Conservation (phyloP, 2,329 filamentous ascomycete genomes). For the Coccinonectria pachysandricola region DNA sequence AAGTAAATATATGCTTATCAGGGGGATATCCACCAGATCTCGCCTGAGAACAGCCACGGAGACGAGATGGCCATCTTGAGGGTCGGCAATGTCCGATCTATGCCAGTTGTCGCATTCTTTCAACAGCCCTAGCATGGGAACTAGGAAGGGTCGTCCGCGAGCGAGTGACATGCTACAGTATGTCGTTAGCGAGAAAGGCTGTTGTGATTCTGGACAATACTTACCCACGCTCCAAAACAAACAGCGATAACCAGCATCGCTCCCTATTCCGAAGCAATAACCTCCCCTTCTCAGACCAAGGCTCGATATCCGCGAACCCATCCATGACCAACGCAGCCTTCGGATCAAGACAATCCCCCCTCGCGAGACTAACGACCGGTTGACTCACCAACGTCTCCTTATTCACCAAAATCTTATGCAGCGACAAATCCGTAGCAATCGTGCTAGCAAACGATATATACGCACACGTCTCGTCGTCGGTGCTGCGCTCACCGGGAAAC, state of each 20-base stretch:
- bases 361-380: constrained; percentile 39
- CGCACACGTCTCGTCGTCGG: constrained; percentile 62
- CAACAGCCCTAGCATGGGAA: constrained; percentile 55
- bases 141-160: constrained; percentile 56
- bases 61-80: constrained; percentile 59
- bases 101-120: constrained; percentile 63
- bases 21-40: constrained; percentile 41
- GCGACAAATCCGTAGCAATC: constrained; percentile 56
- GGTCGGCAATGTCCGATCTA: constrained; percentile 49
- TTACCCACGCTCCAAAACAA: constrained; percentile 60
- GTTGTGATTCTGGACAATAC: constrained; percentile 8
- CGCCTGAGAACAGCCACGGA: constrained; percentile 61
- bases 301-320: constrained; percentile 54
- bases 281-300: constrained; percentile 47
- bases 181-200: too few species aligned
- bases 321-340: constrained; percentile 56
- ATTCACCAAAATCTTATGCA: constrained; percentile 59
- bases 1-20: constrained; percentile 2
- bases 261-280: constrained; percentile 55
- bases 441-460: constrained; percentile 62
- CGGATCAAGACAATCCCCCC: constrained; percentile 59
- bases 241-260: constrained; percentile 60
- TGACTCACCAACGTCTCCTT: constrained; percentile 35
- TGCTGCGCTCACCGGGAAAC: constrained; percentile 55
- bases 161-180: constrained; percentile 50